Evolutionary conservation across 495 filamentous ascomycete species (phyloP), one percentile per base, ranked within the genome.

Genomic region (Penicillium lagena): DNA sequence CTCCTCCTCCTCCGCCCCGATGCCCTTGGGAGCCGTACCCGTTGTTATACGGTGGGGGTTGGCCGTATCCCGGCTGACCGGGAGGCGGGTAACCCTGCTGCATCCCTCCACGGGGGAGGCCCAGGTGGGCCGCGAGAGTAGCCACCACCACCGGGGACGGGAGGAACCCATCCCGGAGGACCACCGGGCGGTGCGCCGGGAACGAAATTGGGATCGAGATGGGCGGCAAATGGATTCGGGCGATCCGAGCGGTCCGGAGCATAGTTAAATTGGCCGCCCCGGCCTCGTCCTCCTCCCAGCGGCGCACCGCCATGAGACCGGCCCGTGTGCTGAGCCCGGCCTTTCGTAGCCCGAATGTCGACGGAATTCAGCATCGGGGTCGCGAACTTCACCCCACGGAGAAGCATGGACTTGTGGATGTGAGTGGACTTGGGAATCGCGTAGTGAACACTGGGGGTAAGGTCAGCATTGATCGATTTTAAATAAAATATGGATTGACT

Each of bases 341-440:
- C 72, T 54, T 79, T 81, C 9, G 85, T 75, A 3, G 75, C 72
- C 40, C 85, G 79, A 30, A 90, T 82, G 55, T 99, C 94, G 38
- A 64, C 72, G 13, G 77, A 70, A 51, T 85, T 81, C 2, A 99
- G 73, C 4, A 80, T 84, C 8, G 86, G 81, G 1, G 73, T 65
- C 0, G 80, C 69, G 40, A 90, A 76, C 51, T 84, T 80, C 35
- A 90, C 81, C 7, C 93, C 94, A 4, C 87, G 82, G 40, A 99
- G 75, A 17, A 99, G 76, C 87, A 94, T 93, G 7, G 90, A 96
- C 55, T 96, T 96, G 67, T 99, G 93, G 13, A 79, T 66, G 52
- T 86, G 74, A 12, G 67, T 65, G 10, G 77, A 78, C 34, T 76
- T 67, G 1, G 90, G 90, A 62, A 96, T 85, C 28, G 86, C 78